Conservation (phyloP, 176 grass and related monocot genomes). For the Tillandsia leiboldiana region DNA sequence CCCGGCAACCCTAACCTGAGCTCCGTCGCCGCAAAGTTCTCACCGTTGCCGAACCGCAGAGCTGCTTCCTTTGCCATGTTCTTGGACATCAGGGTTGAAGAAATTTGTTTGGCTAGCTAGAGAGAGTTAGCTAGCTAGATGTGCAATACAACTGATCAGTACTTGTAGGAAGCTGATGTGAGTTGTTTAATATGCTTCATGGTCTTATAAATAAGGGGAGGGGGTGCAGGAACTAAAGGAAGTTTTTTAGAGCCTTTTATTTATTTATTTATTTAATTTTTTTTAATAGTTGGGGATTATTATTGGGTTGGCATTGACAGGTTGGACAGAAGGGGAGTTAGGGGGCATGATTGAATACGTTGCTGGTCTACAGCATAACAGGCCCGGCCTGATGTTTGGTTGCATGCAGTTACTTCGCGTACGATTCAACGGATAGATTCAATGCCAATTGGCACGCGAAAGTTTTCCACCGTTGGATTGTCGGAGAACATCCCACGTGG, state of each 20-base stretch:
- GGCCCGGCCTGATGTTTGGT: background rate
- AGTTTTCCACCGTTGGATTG: background rate
- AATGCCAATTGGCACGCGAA: background rate
- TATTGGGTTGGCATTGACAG: background rate
- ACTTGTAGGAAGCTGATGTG: background rate
- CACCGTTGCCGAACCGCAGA: constrained; percentile 14
- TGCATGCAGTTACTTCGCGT: background rate
- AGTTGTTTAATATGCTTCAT: background rate
- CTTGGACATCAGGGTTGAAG: background rate
- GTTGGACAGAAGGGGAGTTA: background rate
- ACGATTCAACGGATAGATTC: background rate
- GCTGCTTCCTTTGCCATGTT: background rate
- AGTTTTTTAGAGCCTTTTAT: too few relatives aligned
- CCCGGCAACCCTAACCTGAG: constrained; percentile 69
- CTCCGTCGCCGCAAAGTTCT: constrained; percentile 66
- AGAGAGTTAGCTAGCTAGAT: background rate
- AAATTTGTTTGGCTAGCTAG: background rate
- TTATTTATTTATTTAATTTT: too few relatives aligned
- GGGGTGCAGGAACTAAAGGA: background rate
- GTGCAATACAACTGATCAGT: background rate
- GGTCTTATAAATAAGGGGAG: background rate
- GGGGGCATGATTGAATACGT: background rate
- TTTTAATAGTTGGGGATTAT: too few relatives aligned
- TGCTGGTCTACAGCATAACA: background rate
- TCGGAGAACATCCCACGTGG: background rate